Percentiles rank a stretch among this genome's conserved stretches.
Conservation (phyloP, 805 yeast species). For the Candida caryicola region DNA sequence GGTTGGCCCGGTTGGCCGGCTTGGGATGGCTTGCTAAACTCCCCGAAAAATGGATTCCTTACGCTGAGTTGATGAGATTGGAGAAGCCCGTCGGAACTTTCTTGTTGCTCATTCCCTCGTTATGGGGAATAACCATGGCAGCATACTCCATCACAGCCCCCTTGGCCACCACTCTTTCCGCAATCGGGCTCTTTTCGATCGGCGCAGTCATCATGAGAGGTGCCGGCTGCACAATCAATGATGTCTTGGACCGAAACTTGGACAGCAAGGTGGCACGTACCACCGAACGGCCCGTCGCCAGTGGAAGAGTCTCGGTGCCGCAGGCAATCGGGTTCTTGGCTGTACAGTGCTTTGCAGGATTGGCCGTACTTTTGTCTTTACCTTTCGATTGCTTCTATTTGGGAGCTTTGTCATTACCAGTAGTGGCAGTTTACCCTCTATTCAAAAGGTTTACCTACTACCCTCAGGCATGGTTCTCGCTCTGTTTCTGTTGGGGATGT, state of each 20-base stretch:
- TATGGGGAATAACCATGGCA: constrained; percentile 93
- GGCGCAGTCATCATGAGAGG: constrained; percentile 95
- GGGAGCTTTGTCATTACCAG: constrained; percentile 76
- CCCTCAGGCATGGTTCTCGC: constrained; percentile 81
- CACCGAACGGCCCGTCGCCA: constrained; percentile 86
- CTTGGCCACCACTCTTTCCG: constrained; percentile 54
- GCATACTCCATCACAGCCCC: constrained; percentile 74
- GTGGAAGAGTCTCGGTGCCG: constrained; percentile 69
- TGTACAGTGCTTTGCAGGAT: constrained; percentile 72
- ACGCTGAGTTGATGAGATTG: constrained; percentile 85
- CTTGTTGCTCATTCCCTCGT: constrained; percentile 76
- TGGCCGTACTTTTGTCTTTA: constrained; percentile 64
- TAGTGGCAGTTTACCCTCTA: constrained; percentile 85
- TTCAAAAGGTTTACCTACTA: constrained; percentile 94
- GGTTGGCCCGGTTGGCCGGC: constrained; percentile 45
- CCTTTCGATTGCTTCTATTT: constrained; percentile 80
- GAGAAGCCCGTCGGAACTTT: constrained; percentile 97
- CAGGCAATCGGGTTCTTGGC: constrained; percentile 72
- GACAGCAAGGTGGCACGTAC: constrained; percentile 88
- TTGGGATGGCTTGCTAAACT: constrained; percentile 52
- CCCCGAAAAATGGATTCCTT: constrained; percentile 78
- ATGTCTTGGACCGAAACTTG: constrained; percentile 75
- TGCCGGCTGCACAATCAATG: constrained; percentile 96
- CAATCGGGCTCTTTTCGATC: constrained; percentile 67
- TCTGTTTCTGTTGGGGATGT: constrained; percentile 94